These are phyloP conservation scores for Penicillium olsonii DNA, from an alignment of 2,329 filamentous ascomycete species.

Conservation along the genomic window DNA sequence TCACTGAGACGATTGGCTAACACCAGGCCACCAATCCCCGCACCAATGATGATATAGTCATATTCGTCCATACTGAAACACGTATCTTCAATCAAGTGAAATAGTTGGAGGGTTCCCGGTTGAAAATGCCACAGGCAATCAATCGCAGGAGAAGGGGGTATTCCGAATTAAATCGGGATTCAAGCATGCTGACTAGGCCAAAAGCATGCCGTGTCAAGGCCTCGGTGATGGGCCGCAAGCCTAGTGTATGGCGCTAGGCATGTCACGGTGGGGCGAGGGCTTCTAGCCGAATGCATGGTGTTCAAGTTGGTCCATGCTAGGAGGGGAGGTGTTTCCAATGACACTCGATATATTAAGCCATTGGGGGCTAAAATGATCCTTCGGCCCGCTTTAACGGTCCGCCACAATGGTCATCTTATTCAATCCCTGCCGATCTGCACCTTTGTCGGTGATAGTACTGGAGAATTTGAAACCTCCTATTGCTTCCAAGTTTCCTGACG, in stretches of 20 bases:
- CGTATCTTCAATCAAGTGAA: background rate
- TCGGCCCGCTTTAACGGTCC: slow-evolving; percentile 3
- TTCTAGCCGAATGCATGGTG: background rate
- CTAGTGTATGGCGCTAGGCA: background rate
- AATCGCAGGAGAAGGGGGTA: background rate
- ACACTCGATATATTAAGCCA: background rate
- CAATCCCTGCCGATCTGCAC: background rate
- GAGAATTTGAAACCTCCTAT: background rate
- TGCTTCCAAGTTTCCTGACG: background rate
- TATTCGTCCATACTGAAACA: slow-evolving; percentile 12
- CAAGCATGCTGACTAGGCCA: background rate
- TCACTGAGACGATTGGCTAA: slow-evolving; percentile 35
- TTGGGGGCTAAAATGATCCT: background rate
- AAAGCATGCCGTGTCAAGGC: background rate
- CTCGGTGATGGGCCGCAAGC: background rate
- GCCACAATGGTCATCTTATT: background rate
- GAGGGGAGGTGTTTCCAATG: slow-evolving; percentile 1
- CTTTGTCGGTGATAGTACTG: background rate
- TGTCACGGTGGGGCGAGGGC: background rate
- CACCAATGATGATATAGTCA: slow-evolving; percentile 36
- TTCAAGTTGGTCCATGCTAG: background rate
- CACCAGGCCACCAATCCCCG: slow-evolving; percentile 34
- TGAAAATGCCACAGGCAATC: background rate
- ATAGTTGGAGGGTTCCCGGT: background rate
- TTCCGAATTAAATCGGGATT: background rate